Percentiles rank a stretch among this genome's conserved stretches.
phyloP scores from a whole-genome alignment of 352 stramenopile genomes.

The Pythium dissotocum region DNA sequence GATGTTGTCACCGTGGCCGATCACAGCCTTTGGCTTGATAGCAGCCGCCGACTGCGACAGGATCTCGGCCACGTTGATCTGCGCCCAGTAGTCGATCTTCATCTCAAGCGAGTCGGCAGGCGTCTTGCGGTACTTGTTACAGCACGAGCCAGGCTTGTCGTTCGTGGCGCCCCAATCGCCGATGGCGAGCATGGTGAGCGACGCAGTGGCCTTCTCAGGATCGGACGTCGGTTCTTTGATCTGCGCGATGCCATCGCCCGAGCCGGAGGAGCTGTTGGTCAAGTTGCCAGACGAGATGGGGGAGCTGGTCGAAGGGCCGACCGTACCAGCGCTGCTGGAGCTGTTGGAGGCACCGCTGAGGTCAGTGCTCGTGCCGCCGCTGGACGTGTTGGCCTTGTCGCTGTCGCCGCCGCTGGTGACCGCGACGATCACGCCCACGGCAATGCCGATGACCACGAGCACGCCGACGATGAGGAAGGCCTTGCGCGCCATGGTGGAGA shows the following conservation, averaged over 20 bases:
- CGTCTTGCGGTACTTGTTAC: conserved; percentile 88
- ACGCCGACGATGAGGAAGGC: conserved; percentile 69
- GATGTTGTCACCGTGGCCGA: conserved; percentile 86
- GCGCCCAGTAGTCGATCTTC: conserved; percentile 87
- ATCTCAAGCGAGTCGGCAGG: conserved; percentile 77
- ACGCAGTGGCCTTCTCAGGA: conserved; percentile 42
- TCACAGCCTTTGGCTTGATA: conserved; percentile 68
- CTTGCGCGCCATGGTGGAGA: conserved; percentile 42
- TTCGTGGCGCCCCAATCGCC: conserved; percentile 86
- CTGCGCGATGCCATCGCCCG: conserved; percentile 24
- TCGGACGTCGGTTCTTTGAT: conserved; percentile 56
- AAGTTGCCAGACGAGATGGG: conserved; percentile 35
- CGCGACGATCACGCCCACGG: conserved; percentile 64
- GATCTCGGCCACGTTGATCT: conserved; percentile 86
- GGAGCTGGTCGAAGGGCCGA: conserved; percentile 26
- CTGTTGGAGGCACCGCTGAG: conserved; percentile 5
- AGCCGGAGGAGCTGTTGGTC: conserved; percentile 35
- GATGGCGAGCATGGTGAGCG: conserved; percentile 84
- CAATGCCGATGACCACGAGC: conserved; percentile 66
- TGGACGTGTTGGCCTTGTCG: conserved; percentile 28
- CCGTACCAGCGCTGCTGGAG: conserved; percentile 11
- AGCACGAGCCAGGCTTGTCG: conserved; percentile 86
- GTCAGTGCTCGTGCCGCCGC: conserved; percentile 1
- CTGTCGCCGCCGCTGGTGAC: conserved; percentile 47
- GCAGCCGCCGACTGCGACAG: conserved; percentile 64